Percentiles rank a stretch among this genome's conserved stretches.
Conservation (phyloP, 1,139 yeast species). For the Geotrichum fermentans region DNA sequence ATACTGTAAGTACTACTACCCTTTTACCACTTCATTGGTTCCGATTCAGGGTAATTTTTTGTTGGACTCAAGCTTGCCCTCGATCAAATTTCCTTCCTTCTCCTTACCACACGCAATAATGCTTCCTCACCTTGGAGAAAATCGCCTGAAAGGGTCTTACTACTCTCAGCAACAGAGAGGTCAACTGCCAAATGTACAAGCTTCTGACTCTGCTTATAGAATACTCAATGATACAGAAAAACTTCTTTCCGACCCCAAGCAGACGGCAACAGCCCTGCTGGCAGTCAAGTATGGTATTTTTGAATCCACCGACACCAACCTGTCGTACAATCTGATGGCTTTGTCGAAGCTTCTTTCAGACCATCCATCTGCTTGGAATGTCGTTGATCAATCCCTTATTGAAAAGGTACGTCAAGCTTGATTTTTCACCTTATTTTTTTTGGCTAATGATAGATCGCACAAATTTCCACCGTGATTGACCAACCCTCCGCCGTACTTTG, state of each 20-base stretch:
- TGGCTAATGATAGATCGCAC: slow-evolving; percentile 15
- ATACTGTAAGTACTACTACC: too few species aligned
- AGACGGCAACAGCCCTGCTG: slow-evolving; percentile 32
- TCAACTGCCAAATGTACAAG: not conserved
- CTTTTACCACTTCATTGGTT: too few species aligned
- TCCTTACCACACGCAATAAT: too few species aligned
- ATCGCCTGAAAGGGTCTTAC: slow-evolving; percentile 5
- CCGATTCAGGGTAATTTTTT: too few species aligned
- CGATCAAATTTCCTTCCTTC: too few species aligned
- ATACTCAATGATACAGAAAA: slow-evolving; percentile 23
- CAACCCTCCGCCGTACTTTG: slow-evolving; percentile 26
- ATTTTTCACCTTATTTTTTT: not conserved
- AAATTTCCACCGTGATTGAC: slow-evolving; percentile 26
- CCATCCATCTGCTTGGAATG: slow-evolving; percentile 30
- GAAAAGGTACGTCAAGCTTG: slow-evolving; percentile 23
- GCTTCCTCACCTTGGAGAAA: slow-evolving; percentile 8
- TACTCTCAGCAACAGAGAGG: slow-evolving; percentile 1
- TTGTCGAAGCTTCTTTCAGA: slow-evolving; percentile 27
- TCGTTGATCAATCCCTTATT: slow-evolving; percentile 30
- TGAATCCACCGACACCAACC: slow-evolving; percentile 28
- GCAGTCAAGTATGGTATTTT: slow-evolving; percentile 33
- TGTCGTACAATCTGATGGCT: slow-evolving; percentile 29
- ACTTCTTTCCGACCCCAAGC: slow-evolving; percentile 31
- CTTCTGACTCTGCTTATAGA: slow-evolving; percentile 16
- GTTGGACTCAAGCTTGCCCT: too few species aligned